Base-by-base conservation (phyloP, 2,329 filamentous ascomycete genomes). In the Nectriaceae sp. region DNA sequence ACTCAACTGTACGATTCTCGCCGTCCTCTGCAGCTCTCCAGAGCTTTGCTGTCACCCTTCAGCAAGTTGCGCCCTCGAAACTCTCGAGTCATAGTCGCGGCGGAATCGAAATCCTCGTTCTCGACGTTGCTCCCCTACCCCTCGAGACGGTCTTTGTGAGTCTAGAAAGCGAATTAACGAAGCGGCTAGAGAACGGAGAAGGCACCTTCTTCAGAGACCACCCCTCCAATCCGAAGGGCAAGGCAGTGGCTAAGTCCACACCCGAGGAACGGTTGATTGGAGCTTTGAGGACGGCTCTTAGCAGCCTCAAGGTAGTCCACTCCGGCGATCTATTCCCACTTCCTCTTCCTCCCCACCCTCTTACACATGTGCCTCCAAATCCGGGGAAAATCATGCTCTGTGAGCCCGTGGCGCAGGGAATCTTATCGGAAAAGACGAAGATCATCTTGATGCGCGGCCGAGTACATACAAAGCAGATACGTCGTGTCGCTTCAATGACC, bases 311-410 rank as follows among this genome's bases (percentile, higher is more conserved):
- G 50, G 79, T 99, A 16, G 83, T 97, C 11, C 94, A 97, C 62
- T 79, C 84, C 1, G 91, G 91, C 18, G 93, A 97, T 67, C 69
- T 93, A 42, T 85, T 88, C 53, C 80, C 82, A 10, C 74, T 99
- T 35, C 89, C 90, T 11, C 76, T 97, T 21, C 83, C 88, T 8
- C 83, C 90, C 3, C 91, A 97, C 69, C 88, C 91, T 11, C 87
- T 96, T 54, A 96, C 91, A 8, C 90, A 96, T 69, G 83, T 89
- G 16, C 84, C 89, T 20, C 83, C 90, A 13, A 89, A 90, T 36
- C 90, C 92, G 0, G 94, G 90, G 36, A 91, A 88, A 70, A 89
- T 97, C 52, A 85, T 89, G 40, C 83, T 95, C n/a, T 97, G 92
- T 66, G 94, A 99, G 67, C 94, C 94, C 8, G 91, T 97, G 15